Percentiles rank a stretch among this genome's conserved stretches.
phyloP scores from a whole-genome alignment of 164 flowering plant species.

The Litsea cubeba region DNA sequence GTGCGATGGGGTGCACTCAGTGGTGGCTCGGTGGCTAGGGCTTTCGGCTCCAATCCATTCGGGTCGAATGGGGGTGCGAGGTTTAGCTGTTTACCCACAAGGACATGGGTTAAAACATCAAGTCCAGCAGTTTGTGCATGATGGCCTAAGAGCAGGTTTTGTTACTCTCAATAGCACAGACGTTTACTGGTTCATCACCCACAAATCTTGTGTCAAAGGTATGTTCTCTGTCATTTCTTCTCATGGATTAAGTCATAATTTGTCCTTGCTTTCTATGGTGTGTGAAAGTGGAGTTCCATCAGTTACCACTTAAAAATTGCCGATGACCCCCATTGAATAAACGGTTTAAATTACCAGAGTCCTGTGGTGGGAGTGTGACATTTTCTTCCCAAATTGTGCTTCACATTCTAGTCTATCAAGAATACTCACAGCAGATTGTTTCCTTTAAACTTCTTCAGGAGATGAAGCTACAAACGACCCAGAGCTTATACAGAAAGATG shows the following conservation, averaged over 20 bases:
- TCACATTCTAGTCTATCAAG: not conserved
- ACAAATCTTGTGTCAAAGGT: slow-evolving; percentile 4
- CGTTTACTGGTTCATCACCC: slow-evolving; percentile 33
- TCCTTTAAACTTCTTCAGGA: not conserved
- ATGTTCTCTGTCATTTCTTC: not conserved
- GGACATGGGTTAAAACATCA: slow-evolving; percentile 41
- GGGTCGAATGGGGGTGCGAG: slow-evolving; percentile 41
- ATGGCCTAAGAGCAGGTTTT: slow-evolving; percentile 30
- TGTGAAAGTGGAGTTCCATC: too few species aligned
- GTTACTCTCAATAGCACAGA: slow-evolving; percentile 31
- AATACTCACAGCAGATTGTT: not conserved
- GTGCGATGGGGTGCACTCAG: slow-evolving; percentile 58
- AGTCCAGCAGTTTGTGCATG: slow-evolving; percentile 24
- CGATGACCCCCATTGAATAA: not conserved
- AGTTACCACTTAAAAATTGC: too few species aligned
- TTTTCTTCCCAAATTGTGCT: not conserved
- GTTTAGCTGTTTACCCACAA: slow-evolving; percentile 33
- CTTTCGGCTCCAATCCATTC: slow-evolving; percentile 29
- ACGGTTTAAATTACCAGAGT: not conserved
- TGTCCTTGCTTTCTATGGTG: not conserved
- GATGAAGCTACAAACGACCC: slow-evolving; percentile 8
- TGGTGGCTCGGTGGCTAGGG: slow-evolving; percentile 47
- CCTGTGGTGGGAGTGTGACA: not conserved
- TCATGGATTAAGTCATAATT: not conserved
- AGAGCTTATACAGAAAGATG: slow-evolving; percentile 16